phyloP scores from a whole-genome alignment of 352 stramenopile species.

The Bremia lactucae region DNA sequence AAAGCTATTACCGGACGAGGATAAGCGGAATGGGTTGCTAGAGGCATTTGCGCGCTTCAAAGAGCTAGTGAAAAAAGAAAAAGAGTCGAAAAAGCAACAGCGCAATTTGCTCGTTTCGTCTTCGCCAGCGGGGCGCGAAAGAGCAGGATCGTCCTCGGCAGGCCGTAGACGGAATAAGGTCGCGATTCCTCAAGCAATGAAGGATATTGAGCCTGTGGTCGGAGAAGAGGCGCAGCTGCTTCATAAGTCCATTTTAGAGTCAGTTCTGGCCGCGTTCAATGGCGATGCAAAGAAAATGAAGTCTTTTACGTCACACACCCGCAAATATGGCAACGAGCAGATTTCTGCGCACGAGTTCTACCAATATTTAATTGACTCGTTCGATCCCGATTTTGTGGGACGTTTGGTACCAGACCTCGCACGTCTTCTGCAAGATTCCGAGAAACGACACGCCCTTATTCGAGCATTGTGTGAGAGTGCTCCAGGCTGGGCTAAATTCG shows the following conservation, averaged over 20 bases:
- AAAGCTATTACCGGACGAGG: slow-evolving; percentile 47
- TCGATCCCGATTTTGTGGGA: slow-evolving; percentile 81
- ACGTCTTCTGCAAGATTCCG: slow-evolving; percentile 71
- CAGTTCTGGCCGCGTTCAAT: slow-evolving; percentile 55
- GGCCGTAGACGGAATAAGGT: slow-evolving; percentile 38
- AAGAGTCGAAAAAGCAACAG: slow-evolving; percentile 66
- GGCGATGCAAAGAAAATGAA: slow-evolving; percentile 82
- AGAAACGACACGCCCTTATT: slow-evolving; percentile 79
- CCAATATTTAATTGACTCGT: slow-evolving; percentile 83
- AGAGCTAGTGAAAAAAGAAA: slow-evolving; percentile 59
- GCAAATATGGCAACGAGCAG: slow-evolving; percentile 78
- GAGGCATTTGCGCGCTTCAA: slow-evolving; percentile 57
- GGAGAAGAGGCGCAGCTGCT: slow-evolving; percentile 71
- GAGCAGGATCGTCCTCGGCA: slow-evolving; percentile 23
- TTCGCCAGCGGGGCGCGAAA: slow-evolving; percentile 16
- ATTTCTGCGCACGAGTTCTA: slow-evolving; percentile 84
- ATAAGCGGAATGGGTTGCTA: slow-evolving; percentile 40
- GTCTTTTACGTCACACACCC: slow-evolving; percentile 70
- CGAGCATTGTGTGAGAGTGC: slow-evolving; percentile 75
- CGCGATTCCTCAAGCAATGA: slow-evolving; percentile 36
- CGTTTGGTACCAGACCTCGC: slow-evolving; percentile 76
- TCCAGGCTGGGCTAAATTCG: slow-evolving; percentile 74
- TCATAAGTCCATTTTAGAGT: slow-evolving; percentile 77
- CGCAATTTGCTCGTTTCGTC: slow-evolving; percentile 29
- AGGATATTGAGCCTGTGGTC: slow-evolving; percentile 77